A percentile compares a stretch with the other conserved stretches of the same genome.
Evolutionary conservation across 23 red algal genomes (phyloP).

Genomic region (Gracilaria domingensis): DNA sequence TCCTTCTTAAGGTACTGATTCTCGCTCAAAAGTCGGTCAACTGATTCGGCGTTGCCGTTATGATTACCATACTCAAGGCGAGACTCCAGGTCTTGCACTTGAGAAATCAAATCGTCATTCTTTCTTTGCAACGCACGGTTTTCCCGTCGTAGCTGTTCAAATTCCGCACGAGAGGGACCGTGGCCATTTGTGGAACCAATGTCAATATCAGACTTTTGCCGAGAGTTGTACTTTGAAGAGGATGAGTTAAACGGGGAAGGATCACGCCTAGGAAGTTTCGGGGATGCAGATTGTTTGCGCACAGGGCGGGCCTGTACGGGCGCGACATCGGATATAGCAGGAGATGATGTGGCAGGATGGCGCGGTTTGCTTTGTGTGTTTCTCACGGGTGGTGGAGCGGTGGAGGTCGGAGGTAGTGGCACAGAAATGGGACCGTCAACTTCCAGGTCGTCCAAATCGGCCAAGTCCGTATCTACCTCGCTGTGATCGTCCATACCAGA

Average conservation of each 20-base stretch:
- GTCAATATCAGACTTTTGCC: slow-evolving; percentile 28
- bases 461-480: slow-evolving; percentile 52
- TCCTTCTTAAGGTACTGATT: slow-evolving; percentile 53
- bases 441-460: slow-evolving; percentile 57
- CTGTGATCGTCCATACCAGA: slow-evolving; percentile 44
- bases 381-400: neutral
- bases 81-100: slow-evolving; percentile 32
- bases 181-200: slow-evolving; percentile 40
- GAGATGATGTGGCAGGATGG: slow-evolving; percentile 15
- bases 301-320: slow-evolving; percentile 3
- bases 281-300: slow-evolving; percentile 29
- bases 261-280: slow-evolving; percentile 33
- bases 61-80: slow-evolving; percentile 15
- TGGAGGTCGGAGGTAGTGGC: neutral
- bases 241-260: slow-evolving; percentile 33
- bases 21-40: slow-evolving; percentile 19
- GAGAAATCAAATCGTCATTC: slow-evolving; percentile 48
- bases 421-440: slow-evolving; percentile 40
- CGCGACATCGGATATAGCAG: slow-evolving; percentile 24
- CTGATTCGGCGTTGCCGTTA: slow-evolving; percentile 22
- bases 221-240: neutral
- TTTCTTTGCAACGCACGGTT: slow-evolving; percentile 48
- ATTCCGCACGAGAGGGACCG: slow-evolving; percentile 35
- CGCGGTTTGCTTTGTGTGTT: neutral
- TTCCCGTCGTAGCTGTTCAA: slow-evolving; percentile 56